phyloP scores from a whole-genome alignment of 2,329 filamentous ascomycete species.

The Aspergillus jensenii region DNA sequence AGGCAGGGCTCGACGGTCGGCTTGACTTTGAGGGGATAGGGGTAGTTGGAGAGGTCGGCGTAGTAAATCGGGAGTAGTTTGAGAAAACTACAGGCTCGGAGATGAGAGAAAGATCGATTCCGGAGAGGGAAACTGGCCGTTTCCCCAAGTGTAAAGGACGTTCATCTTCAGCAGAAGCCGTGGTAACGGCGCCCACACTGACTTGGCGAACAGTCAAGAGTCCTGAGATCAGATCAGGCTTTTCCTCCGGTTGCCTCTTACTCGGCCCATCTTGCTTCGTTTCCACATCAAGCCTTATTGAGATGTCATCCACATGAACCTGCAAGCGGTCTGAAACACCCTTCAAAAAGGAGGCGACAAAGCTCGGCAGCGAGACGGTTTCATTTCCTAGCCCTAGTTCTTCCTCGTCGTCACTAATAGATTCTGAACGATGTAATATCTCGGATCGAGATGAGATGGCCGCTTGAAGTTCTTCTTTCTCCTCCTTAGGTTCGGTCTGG shows the following conservation, averaged over 20 bases:
- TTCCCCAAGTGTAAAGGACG: slow-evolving; percentile 36
- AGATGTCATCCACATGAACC: slow-evolving; percentile 53
- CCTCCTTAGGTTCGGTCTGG: slow-evolving; percentile 56
- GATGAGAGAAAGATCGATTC: slow-evolving; percentile 47
- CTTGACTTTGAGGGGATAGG: slow-evolving; percentile 35
- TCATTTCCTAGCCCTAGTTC: slow-evolving; percentile 54
- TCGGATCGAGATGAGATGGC: slow-evolving; percentile 54
- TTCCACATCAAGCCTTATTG: slow-evolving; percentile 53
- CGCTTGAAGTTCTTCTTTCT: slow-evolving; percentile 59
- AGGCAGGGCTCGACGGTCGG: slow-evolving; percentile 27
- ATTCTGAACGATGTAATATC: slow-evolving; percentile 49
- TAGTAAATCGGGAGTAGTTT: slow-evolving; percentile 41
- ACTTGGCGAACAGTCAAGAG: slow-evolving; percentile 37
- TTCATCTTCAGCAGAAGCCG: slow-evolving; percentile 19
- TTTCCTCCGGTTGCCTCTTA: slow-evolving; percentile 35
- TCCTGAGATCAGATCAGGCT: slow-evolving; percentile 37
- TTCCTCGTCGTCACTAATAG: slow-evolving; percentile 50
- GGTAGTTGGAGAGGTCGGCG: slow-evolving; percentile 33
- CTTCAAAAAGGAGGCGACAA: slow-evolving; percentile 59
- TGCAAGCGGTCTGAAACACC: slow-evolving; percentile 59
- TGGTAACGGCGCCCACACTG: slow-evolving; percentile 33
- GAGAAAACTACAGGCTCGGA: slow-evolving; percentile 52
- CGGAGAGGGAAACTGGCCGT: slow-evolving; percentile 45
- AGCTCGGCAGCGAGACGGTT: slow-evolving; percentile 56
- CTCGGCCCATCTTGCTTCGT: slow-evolving; percentile 39